phyloP scores from a whole-genome alignment of 352 stramenopile genomes.

The Globisporangium okanoganense region DNA sequence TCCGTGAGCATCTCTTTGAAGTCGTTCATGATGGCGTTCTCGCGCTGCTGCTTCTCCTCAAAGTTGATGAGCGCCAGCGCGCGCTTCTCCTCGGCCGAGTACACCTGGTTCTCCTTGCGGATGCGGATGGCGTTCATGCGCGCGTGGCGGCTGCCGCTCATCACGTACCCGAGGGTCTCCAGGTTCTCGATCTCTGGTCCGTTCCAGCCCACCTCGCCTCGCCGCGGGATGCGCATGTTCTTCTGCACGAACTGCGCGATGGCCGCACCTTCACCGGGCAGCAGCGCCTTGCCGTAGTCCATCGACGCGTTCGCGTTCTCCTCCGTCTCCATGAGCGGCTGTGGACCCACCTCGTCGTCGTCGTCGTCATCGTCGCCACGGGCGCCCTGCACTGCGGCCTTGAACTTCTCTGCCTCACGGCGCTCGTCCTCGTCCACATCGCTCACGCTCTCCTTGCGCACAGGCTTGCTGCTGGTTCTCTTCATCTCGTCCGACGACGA shows the following conservation, averaged over 20 bases:
- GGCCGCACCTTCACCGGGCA: conserved; percentile 92
- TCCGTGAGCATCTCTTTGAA: conserved; percentile 93
- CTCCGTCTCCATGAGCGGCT: conserved; percentile 54
- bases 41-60: conserved; percentile 98
- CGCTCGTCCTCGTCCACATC: conserved; percentile 55
- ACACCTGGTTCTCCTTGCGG: conserved; percentile 99
- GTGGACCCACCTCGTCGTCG: conserved; percentile 85
- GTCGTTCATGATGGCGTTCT: conserved; percentile 97
- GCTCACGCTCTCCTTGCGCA: conserved; percentile 8
- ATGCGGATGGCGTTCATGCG: conserved; percentile 99
- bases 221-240: conserved; percentile 97
- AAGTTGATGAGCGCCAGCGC: conserved; percentile 98
- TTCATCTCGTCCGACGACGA: conserved; percentile 17
- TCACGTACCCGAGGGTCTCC: conserved; percentile 95
- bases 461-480: conserved; percentile 22
- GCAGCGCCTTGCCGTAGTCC: conserved; percentile 91
- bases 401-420: conserved; percentile 85
- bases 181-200: conserved; percentile 96
- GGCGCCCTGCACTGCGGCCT: conserved; percentile 76
- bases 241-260: conserved; percentile 99
- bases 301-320: conserved; percentile 44
- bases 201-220: conserved; percentile 97
- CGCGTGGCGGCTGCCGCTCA: conserved; percentile 96
- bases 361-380: conserved; percentile 60
- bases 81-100: conserved; percentile 97